Base-by-base conservation (phyloP, 2,329 filamentous ascomycete species). In the Fusarium euwallaceae region DNA sequence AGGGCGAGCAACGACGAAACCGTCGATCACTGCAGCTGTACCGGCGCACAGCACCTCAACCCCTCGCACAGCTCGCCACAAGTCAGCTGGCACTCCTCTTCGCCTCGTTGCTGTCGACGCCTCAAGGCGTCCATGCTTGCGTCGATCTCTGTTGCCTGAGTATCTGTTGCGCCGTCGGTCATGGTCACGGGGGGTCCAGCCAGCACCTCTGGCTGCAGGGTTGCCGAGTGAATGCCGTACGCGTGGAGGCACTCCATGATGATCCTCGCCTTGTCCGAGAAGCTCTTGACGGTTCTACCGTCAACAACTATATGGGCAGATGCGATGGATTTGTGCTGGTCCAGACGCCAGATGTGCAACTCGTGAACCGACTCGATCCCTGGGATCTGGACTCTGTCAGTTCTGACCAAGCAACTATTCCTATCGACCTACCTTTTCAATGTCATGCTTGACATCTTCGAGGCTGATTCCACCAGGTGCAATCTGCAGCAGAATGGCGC, bases 341-440 rank as follows among this genome's bases (percentile, higher is more conserved):
- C 90, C 4, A 95, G 86, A 3, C 90, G 87, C 93, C 93, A 95
- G 71, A 94, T 89, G 75, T 94, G 92, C 17, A 95, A 85, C 75
- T 95, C 92, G 73, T 94, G 92, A 16, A 95, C 87, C 0, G 91
- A 91, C 22, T 89, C 80, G 20, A 95, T 87, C 1, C 92, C 92
- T 0, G 90, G 87, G 39, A 94, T 91, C 88, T 92, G 39, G n/a
- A 24, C 51, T 16, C 69, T 48, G 60, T 81, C 27, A 81, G 73
- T 32, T 61, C 56, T 61, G 58, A 24, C 29, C 16, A 8, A 27
- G 10, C 4, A 4, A 9, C 22, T 41, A 36, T 22, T 27, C 6
- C 36, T 22, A 11, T 32, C 11, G 41, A 43, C 62, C 64, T 60
- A 91, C 90, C 81, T 87, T 89, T 78, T 94, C 91, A 1, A 95